Base-by-base conservation (phyloP, 2,329 filamentous ascomycete species). In the Alternaria rosae region DNA sequence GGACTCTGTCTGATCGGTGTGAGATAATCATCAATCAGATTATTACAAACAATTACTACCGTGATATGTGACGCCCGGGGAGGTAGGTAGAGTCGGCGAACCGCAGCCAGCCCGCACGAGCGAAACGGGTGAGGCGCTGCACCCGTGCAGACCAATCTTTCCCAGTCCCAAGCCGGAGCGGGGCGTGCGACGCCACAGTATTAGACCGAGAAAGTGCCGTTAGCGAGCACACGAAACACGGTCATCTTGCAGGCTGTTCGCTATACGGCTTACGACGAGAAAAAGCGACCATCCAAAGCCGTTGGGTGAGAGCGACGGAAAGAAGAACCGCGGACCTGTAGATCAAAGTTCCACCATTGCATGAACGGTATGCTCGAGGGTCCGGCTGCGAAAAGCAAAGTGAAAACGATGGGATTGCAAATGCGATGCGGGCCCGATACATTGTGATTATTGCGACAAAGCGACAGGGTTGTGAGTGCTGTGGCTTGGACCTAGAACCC, bases 361-460 rank as follows among this genome's bases (percentile, higher is more conserved):
- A 15, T 32, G 57, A 59, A 59, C 57, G 51, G 51, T 55, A 25
- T 55, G 47, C 42, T 44, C 53, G 25, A 54, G 57, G 43, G 30
- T 41, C 45, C 20, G 23, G 45, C 30, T 30, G 26, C 11, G 15
- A 23, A 55, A 45, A 55, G 54, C 52, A 59, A 55, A 38, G 35
- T 38, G 13, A 20, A 11, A 32, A 6, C 3, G 6, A 35, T 51
- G 47, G 47, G 28, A 51, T 21, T 23, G 28, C 8, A 11, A 51
- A 51, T 38, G 20, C 30, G 28, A 51, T 51, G 28, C 21, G 15
- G 30, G 12, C 7, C 47, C 30, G 10, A 35, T 51, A n/a, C 20
- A n/a, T 23, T 38, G 9, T 25, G 23, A 35, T 38, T 25, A 23
- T 12, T 38, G 28, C 13, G 30, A 38, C 35, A 21, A 30, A 15